Evolutionary conservation across 345 rosid genomes (phyloP).

Genomic region (Aegle marmelos): DNA sequence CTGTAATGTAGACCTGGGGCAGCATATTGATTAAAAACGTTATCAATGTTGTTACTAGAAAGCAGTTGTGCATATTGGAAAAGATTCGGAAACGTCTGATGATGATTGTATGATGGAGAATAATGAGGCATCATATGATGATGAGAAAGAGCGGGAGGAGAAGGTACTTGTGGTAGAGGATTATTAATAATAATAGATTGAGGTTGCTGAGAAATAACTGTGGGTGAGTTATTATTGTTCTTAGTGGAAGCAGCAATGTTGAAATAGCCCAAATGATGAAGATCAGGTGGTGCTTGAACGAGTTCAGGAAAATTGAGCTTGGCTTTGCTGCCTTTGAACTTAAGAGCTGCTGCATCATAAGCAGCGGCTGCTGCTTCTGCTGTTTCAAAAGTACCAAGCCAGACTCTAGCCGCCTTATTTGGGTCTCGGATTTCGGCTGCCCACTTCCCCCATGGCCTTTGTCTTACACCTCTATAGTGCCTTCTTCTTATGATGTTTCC

Average conservation of each 20-base stretch:
- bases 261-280: neutral
- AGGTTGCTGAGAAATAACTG: neutral
- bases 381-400: slow-evolving; percentile 24
- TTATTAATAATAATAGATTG: neutral
- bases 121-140: neutral
- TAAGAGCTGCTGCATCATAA: slow-evolving; percentile 26
- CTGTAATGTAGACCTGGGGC: neutral
- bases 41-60: slow-evolving; percentile 3
- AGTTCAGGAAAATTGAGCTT: slow-evolving; percentile 29
- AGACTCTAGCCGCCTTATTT: slow-evolving; percentile 29
- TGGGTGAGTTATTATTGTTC: neutral
- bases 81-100: slow-evolving; percentile 19
- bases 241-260: neutral
- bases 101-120: neutral
- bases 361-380: slow-evolving; percentile 27
- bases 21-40: slow-evolving; percentile 5
- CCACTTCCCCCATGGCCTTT: slow-evolving; percentile 32
- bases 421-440: slow-evolving; percentile 33
- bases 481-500: slow-evolving; percentile 11
- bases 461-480: slow-evolving; percentile 26
- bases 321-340: slow-evolving; percentile 29
- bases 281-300: neutral
- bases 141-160: neutral
- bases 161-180: neutral
- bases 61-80: slow-evolving; percentile 24